Percentiles rank a stretch among this genome's conserved stretches.
These are phyloP conservation scores for Podaxis sp. DNA, from an alignment of 768 basidiomycete species.

Conservation along the genomic window DNA sequence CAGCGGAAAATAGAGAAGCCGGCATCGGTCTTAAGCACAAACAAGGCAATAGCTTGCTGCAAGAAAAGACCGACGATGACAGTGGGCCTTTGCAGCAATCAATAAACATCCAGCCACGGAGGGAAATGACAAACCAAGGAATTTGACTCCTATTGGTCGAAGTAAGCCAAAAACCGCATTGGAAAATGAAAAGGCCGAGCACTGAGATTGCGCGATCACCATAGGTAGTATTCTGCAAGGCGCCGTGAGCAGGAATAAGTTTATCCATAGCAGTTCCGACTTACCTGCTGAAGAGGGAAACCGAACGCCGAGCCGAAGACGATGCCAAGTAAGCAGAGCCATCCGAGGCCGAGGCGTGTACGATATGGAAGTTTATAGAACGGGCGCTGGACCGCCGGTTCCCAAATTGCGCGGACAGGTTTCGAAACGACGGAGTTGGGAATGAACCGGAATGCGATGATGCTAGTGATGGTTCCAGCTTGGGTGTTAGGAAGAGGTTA, in stretches of 20 bases:
- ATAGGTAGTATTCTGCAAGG: slow-evolving; percentile 48
- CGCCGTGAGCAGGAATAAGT: slow-evolving; percentile 2
- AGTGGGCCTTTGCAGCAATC: slow-evolving; percentile 59
- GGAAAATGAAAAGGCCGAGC: slow-evolving; percentile 78
- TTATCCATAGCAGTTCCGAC: slow-evolving; percentile 27
- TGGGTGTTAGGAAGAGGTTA: neutral
- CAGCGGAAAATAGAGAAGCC: slow-evolving; percentile 85
- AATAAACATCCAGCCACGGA: neutral
- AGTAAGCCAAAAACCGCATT: slow-evolving; percentile 67
- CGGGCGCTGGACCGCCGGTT: slow-evolving; percentile 61
- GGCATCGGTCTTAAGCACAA: slow-evolving; percentile 82
- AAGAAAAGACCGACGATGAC: slow-evolving; percentile 83
- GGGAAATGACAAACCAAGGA: slow-evolving; percentile 57
- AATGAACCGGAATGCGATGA: slow-evolving; percentile 85
- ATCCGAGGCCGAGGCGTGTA: slow-evolving; percentile 64
- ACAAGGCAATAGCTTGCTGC: slow-evolving; percentile 85
- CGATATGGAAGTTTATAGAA: slow-evolving; percentile 58
- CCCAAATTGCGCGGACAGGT: slow-evolving; percentile 75
- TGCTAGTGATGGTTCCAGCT: slow-evolving; percentile 31
- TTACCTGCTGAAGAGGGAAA: slow-evolving; percentile 58
- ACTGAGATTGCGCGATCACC: slow-evolving; percentile 83
- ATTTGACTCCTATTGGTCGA: slow-evolving; percentile 64
- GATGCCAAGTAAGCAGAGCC: slow-evolving; percentile 73
- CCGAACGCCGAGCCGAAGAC: slow-evolving; percentile 89
- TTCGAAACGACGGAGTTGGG: slow-evolving; percentile 67